Conservation (phyloP, 2,329 filamentous ascomycete genomes). For the Botryotinia globosa region DNA sequence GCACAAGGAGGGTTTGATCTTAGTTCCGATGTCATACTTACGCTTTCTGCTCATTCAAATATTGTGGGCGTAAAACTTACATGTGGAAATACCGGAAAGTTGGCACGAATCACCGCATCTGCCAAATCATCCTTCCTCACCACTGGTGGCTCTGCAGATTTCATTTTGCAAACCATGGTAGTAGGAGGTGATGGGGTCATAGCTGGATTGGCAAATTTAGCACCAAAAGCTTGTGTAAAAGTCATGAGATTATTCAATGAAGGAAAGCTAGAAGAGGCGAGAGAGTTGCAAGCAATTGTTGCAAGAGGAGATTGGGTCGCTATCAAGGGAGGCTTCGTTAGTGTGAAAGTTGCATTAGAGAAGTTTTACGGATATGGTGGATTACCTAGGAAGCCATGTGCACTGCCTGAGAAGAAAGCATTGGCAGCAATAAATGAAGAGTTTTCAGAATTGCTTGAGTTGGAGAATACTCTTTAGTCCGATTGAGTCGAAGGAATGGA, state of each 20-base stretch:
- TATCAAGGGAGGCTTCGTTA: conserved; percentile 63
- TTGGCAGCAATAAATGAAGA: conserved; percentile 1
- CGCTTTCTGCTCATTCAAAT: conserved; percentile 38
- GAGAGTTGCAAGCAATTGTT: conserved; percentile 57
- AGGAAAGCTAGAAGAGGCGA: conserved; percentile 56
- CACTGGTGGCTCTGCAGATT: conserved; percentile 14
- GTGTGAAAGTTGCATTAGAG: conserved; percentile 61
- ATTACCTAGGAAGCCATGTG: conserved; percentile 52
- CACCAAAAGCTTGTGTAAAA: conserved; percentile 50
- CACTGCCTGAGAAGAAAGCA: not conserved
- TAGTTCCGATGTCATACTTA: conserved; percentile 41
- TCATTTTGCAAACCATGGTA: conserved; percentile 10
- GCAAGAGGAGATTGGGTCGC: conserved; percentile 64
- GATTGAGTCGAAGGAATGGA: too few species aligned
- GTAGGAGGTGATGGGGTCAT: conserved; percentile 17
- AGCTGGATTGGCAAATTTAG: conserved; percentile 16
- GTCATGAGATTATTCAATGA: conserved; percentile 55
- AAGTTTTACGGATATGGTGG: conserved; percentile 60
- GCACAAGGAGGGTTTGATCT: conserved; percentile 45
- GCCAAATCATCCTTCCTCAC: conserved; percentile 2
- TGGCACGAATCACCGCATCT: conserved; percentile 42
- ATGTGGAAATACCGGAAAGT: conserved; percentile 43
- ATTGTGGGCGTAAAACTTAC: conserved; percentile 42
- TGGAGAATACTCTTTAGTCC: not conserved
- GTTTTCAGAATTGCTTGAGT: conserved; percentile 3